Base-by-base conservation (phyloP, 2,329 filamentous ascomycete species). In the Teratosphaeria destructans region DNA sequence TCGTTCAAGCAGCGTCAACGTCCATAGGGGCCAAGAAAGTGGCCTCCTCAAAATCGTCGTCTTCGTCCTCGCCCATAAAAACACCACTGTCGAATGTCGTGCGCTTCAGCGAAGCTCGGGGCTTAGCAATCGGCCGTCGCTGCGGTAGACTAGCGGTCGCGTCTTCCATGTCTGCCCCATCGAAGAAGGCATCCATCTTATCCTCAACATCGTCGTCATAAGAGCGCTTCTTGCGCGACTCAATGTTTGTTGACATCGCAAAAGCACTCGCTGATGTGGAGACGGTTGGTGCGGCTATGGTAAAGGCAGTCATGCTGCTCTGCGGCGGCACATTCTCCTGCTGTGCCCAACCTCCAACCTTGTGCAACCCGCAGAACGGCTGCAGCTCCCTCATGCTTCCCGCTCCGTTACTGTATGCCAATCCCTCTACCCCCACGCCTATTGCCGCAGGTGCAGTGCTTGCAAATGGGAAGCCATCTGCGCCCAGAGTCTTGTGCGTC, bases 341-440 rank as follows among this genome's bases (percentile, higher is more conserved):
- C 32, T 81, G 77, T 34, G 81, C 81, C 52, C 86, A 75, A 0
- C 88, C 88, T 47, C 88, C 89, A 59, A 89, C 79, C 68, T 86
- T 90, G 75, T 90, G 81, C 65, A 94, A 80, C 29, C 89, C 90
- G 71, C 89, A 93, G 71, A 91, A 95, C 0, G 90, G 90, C 7
- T 86, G 77, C 4, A 95, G 78, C 70, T 94, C 90, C 35, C 81
- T 78, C 39, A 67, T 39, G 7, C 54, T 52, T 14, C 19, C 52
- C 11, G 62, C 53, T 10, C 19, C 43, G 23, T 8, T 19, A 43
- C 54, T 64, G 58, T 64, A 57, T 3, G 53, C 34, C 19, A 65
- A 66, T 54, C 58, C 64, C 59, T 60, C 61, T 55, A 63, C 67
- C 67, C 74, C 64, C 68, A 67, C 52, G 62, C 65, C 27, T 5